These are phyloP conservation scores for Alternaria burnsii DNA, from an alignment of 2,329 filamentous ascomycete species.

Conservation along the genomic window DNA sequence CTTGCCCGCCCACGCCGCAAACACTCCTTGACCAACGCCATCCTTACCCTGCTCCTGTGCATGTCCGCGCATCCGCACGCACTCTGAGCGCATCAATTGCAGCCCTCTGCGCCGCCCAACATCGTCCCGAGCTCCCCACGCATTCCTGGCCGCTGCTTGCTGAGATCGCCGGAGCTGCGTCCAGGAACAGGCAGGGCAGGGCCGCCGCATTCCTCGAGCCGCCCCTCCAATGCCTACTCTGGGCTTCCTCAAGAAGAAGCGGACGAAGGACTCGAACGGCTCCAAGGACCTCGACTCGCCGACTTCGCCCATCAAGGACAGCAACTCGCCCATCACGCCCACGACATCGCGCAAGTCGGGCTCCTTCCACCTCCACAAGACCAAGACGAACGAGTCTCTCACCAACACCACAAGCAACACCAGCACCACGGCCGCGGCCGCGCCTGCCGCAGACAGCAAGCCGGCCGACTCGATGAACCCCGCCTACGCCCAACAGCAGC, in stretches of 20 bases:
- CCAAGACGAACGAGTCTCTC: slow-evolving; percentile 42
- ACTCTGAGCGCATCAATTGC: slow-evolving; percentile 12
- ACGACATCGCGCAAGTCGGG: slow-evolving; percentile 44
- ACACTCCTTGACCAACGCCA: slow-evolving; percentile 1
- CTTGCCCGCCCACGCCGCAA: slow-evolving; percentile 14
- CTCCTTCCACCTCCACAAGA: slow-evolving; percentile 41
- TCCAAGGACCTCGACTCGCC: slow-evolving; percentile 71
- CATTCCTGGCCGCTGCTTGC: slow-evolving; percentile 12
- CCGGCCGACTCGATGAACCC: slow-evolving; percentile 54
- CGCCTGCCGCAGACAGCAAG: slow-evolving; percentile 39
- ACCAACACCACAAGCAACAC: slow-evolving; percentile 18
- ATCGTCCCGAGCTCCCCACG: not conserved
- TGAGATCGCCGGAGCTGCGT: slow-evolving; percentile 17
- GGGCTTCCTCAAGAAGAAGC: slow-evolving; percentile 98
- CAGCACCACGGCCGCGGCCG: slow-evolving; percentile 18
- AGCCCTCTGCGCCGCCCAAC: slow-evolving; percentile 9
- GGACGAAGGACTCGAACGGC: slow-evolving; percentile 84
- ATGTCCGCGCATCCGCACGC: slow-evolving; percentile 10
- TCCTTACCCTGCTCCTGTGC: slow-evolving; percentile 2
- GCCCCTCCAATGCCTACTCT: slow-evolving; percentile 81
- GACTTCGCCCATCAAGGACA: slow-evolving; percentile 70
- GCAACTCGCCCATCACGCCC: slow-evolving; percentile 50
- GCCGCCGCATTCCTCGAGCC: slow-evolving; percentile 25
- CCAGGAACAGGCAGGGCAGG: slow-evolving; percentile 28
- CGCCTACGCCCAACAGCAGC: slow-evolving; percentile 35